A percentile compares a stretch with the other conserved stretches of the same genome.
These are phyloP conservation scores for Xerocomus spinulosus DNA, from an alignment of 768 basidiomycete genomes.

Conservation along the genomic window DNA sequence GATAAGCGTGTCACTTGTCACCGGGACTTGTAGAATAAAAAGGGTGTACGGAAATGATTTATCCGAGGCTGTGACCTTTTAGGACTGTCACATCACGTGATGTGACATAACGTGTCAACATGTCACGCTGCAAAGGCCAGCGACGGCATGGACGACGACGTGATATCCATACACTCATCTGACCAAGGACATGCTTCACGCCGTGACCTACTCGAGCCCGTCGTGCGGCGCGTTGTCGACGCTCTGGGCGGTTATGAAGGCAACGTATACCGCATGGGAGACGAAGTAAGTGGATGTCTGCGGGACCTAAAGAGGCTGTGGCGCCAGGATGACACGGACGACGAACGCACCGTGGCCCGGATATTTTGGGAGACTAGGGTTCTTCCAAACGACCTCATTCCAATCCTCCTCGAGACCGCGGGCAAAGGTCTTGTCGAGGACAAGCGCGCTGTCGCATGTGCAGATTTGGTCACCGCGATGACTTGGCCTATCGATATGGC, in stretches of 20 bases:
- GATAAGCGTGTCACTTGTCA: neutral
- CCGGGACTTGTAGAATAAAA: slow-evolving; percentile 1
- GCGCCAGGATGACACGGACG: slow-evolving; percentile 95
- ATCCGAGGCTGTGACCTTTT: neutral
- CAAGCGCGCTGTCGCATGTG: slow-evolving; percentile 75
- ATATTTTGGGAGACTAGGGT: slow-evolving; percentile 89
- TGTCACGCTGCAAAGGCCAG: slow-evolving; percentile 9
- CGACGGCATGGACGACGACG: slow-evolving; percentile 30
- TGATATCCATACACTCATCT: slow-evolving; percentile 33
- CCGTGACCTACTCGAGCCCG: slow-evolving; percentile 57
- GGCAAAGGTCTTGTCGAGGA: slow-evolving; percentile 76
- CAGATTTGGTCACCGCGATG: slow-evolving; percentile 92
- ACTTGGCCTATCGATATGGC: slow-evolving; percentile 99
- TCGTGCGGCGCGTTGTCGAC: slow-evolving; percentile 70
- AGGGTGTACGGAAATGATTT: slow-evolving; percentile 14
- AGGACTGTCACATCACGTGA: slow-evolving; percentile 20
- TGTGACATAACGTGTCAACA: slow-evolving; percentile 24
- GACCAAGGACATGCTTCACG: slow-evolving; percentile 34
- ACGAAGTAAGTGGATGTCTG: slow-evolving; percentile 78
- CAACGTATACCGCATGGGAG: slow-evolving; percentile 68
- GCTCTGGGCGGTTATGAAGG: slow-evolving; percentile 76
- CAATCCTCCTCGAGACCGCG: slow-evolving; percentile 77
- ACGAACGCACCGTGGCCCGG: slow-evolving; percentile 91
- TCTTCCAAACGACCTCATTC: slow-evolving; percentile 80
- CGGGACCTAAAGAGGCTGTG: slow-evolving; percentile 94